These are phyloP conservation scores for Trametes pubescens DNA, from an alignment of 1,284 basidiomycete genomes.

Conservation along the genomic window DNA sequence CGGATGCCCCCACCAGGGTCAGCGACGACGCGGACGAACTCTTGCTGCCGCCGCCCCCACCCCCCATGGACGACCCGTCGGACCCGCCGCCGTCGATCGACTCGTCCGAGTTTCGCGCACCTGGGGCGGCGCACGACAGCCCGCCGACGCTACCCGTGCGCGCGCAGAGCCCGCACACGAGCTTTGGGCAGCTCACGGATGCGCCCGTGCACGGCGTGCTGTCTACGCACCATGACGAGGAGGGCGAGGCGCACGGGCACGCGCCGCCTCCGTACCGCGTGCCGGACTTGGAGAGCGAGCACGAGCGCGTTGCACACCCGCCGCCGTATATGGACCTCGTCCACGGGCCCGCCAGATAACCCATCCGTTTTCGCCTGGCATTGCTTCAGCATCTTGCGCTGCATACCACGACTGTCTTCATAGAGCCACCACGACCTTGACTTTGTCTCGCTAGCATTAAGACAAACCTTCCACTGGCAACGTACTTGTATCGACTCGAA, in stretches of 20 bases:
- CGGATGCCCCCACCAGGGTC: conserved; percentile 31
- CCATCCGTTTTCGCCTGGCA: not conserved
- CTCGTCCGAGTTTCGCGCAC: conserved; percentile 71
- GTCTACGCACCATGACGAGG: conserved; percentile 15
- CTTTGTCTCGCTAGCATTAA: conserved; percentile 9
- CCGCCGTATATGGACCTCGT: conserved; percentile 55
- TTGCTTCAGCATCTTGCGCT: not conserved
- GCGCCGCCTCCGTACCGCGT: conserved; percentile 63
- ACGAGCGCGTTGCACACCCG: conserved; percentile 47
- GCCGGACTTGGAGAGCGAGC: conserved; percentile 52
- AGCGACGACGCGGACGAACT: conserved; percentile 16
- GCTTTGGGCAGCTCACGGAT: conserved; percentile 24
- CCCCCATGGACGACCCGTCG: conserved; percentile 86
- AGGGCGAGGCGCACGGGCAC: conserved; percentile 44
- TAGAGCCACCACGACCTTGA: conserved; percentile 8
- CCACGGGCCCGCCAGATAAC: conserved; percentile 24
- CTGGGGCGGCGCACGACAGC: conserved; percentile 50
- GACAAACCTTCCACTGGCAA: not conserved
- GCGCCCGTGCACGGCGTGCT: conserved; percentile 18
- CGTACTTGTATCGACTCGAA: not conserved
- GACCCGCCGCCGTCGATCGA: conserved; percentile 86
- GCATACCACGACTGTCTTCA: not conserved
- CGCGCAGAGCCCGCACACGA: conserved; percentile 47
- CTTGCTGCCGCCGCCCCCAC: conserved; percentile 65
- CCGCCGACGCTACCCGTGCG: conserved; percentile 41